Percentiles rank a stretch among this genome's conserved stretches.
Evolutionary conservation across 2,329 filamentous ascomycete genomes (phyloP).

Genomic region (Aulographum hederae): DNA sequence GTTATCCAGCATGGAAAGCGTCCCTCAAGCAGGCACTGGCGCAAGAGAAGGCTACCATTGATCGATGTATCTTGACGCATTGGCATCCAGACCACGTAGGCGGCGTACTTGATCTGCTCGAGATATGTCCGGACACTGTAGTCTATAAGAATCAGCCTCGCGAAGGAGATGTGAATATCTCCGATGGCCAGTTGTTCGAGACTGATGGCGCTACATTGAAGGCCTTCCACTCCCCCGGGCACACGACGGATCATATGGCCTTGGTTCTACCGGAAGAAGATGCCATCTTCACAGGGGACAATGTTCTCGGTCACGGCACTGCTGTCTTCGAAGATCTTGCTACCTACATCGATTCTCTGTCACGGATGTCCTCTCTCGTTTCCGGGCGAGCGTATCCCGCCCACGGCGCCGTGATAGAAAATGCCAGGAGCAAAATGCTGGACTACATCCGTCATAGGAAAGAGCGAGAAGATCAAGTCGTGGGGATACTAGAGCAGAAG

Average conservation of each 20-base stretch:
- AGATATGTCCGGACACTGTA: slow-evolving; percentile 40
- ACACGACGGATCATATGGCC: slow-evolving; percentile 67
- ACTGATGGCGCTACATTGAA: slow-evolving; percentile 46
- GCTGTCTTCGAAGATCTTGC: slow-evolving; percentile 21
- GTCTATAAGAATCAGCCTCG: slow-evolving; percentile 48
- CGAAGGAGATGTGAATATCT: slow-evolving; percentile 26
- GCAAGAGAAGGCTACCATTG: slow-evolving; percentile 49
- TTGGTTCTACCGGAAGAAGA: slow-evolving; percentile 45
- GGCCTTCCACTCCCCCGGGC: slow-evolving; percentile 53
- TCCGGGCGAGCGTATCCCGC: slow-evolving; percentile 64
- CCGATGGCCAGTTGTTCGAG: slow-evolving; percentile 35
- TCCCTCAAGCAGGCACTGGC: slow-evolving; percentile 46
- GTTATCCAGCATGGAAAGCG: slow-evolving; percentile 52
- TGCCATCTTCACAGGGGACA: slow-evolving; percentile 21
- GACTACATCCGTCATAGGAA: slow-evolving; percentile 75
- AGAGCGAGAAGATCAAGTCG: slow-evolving; percentile 61
- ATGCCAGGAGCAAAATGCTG: slow-evolving; percentile 50
- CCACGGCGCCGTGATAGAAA: slow-evolving; percentile 62
- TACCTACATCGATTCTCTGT: slow-evolving; percentile 39
- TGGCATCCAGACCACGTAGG: slow-evolving; percentile 81
- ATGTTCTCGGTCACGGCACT: slow-evolving; percentile 20
- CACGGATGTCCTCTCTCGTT: slow-evolving; percentile 49
- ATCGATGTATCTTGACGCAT: slow-evolving; percentile 65
- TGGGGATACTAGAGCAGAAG: slow-evolving; percentile 36
- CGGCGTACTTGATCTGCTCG: slow-evolving; percentile 52